phyloP scores from a whole-genome alignment of 73 alveolate genomes.

The Stentor coeruleus region DNA sequence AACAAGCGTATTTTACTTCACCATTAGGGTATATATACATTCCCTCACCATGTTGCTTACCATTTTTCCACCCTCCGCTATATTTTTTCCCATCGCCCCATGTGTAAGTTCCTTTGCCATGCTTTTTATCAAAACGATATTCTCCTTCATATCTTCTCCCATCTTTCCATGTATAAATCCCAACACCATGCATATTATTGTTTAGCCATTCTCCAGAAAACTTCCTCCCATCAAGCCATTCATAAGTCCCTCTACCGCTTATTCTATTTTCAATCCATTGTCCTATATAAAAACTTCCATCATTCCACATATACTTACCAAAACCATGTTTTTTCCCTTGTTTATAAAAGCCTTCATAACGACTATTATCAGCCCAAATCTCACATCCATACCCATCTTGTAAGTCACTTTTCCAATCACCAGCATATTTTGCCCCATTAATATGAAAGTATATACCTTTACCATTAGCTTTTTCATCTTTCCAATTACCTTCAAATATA shows the following conservation, averaged over 20 bases:
- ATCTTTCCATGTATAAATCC: slow-evolving; percentile 41
- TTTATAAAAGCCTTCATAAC: slow-evolving; percentile 29
- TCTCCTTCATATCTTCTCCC: slow-evolving; percentile 33
- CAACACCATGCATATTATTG: slow-evolving; percentile 33
- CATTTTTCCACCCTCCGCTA: slow-evolving; percentile 62
- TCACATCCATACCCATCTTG: slow-evolving; percentile 74
- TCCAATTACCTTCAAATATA: slow-evolving; percentile 48
- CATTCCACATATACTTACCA: slow-evolving; percentile 29
- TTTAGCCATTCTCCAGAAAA: slow-evolving; percentile 48
- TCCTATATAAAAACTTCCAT: slow-evolving; percentile 31
- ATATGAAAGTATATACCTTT: slow-evolving; percentile 37
- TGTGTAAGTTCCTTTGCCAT: slow-evolving; percentile 42
- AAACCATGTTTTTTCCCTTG: slow-evolving; percentile 34
- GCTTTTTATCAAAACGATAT: slow-evolving; percentile 34
- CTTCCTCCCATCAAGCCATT: slow-evolving; percentile 30
- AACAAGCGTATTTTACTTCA: slow-evolving; percentile 50
- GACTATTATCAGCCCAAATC: slow-evolving; percentile 52
- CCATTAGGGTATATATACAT: slow-evolving; percentile 35
- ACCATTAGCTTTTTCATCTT: slow-evolving; percentile 42
- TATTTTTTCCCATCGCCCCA: slow-evolving; percentile 48
- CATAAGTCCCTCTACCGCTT: slow-evolving; percentile 27
- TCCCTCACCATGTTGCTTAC: slow-evolving; percentile 62
- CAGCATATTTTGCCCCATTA: slow-evolving; percentile 52
- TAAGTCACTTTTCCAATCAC: slow-evolving; percentile 67
- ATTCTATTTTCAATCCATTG: slow-evolving; percentile 31